phyloP scores from a whole-genome alignment of 768 basidiomycete species.

The Mycena amicta region DNA sequence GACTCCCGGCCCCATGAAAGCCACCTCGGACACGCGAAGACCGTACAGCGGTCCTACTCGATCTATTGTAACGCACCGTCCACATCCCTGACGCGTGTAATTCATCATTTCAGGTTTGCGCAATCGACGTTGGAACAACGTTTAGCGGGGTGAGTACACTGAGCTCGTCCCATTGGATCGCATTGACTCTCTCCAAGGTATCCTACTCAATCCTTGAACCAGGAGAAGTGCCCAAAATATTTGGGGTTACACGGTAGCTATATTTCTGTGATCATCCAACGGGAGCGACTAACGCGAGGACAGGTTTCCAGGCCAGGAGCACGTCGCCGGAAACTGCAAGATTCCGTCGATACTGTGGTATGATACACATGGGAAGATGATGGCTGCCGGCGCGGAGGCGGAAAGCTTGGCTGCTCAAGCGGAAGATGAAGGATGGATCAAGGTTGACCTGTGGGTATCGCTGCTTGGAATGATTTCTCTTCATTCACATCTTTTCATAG shows the following conservation, averaged over 20 bases:
- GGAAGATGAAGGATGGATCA: constrained; percentile 79
- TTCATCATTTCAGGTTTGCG: constrained; percentile 37
- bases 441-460: constrained; percentile 66
- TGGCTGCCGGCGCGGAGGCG: constrained; percentile 78
- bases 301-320: constrained; percentile 84
- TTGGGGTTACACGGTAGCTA: constrained; percentile 74
- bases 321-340: constrained; percentile 83
- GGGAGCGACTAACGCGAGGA: not conserved
- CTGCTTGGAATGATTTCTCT: constrained; percentile 1
- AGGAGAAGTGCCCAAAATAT: constrained; percentile 78
- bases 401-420: constrained; percentile 65
- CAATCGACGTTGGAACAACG: constrained; percentile 82
- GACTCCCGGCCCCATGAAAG: constrained; percentile 44
- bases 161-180: not conserved
- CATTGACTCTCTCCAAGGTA: constrained; percentile 37
- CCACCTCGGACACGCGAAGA: constrained; percentile 66
- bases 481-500: constrained; percentile 34
- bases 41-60: constrained; percentile 67
- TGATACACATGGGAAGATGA: constrained; percentile 63
- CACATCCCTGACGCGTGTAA: constrained; percentile 9
- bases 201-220: constrained; percentile 85
- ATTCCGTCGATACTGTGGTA: constrained; percentile 79
- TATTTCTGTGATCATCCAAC: constrained; percentile 1
- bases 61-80: constrained; percentile 53
- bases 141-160: constrained; percentile 65